Base-by-base conservation (phyloP, 1,284 basidiomycete species). In the Ustilago loliicola region DNA sequence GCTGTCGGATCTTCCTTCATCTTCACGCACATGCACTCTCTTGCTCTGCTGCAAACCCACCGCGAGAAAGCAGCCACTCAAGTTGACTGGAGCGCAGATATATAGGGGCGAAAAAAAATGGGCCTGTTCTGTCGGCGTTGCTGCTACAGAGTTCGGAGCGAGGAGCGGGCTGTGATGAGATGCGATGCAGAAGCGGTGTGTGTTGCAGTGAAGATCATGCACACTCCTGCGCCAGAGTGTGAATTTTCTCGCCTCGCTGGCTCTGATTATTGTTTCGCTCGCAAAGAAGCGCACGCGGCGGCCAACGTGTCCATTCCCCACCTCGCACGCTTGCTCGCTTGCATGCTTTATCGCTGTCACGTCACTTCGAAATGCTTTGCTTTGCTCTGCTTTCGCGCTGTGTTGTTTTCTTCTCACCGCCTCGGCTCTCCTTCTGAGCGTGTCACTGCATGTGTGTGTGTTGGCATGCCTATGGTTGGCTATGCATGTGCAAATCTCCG, bases 401-500 rank as follows among this genome's bases (percentile, higher is more conserved):
- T 21, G 42, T 21, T 45, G 42, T 45, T n/a, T 17, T 45, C n/a
- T 36, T 36, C 5, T 36, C 13, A 2, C 2, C 8, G 42, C 1
- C 42, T 23, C 21, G 19, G 19, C 17, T 45, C 42, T 45, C 11
- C 42, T 45, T n/a, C 17, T 11, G 3, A 21, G 19, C 42, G 21
- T 40, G 38, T n/a, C n/a, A n/a, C n/a, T n/a, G n/a, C n/a, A 40
- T 40, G 38, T 40, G 32, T 7, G 32, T 11, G 11, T 40, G n/a
- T n/a, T n/a, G 38, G 38, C 38, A 45, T 21, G 11, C 42, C 1
- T 7, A 6, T 45, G 42, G n/a, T 45, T 45, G 42, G 42, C 42
- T 45, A n/a, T 45, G 42, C 42, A 45, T n/a, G 21, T 45, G 42
- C 21, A 27, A 23, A 48, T 48, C 45, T 48, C 45, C 21, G 45